Base-by-base conservation (phyloP, 2,329 filamentous ascomycete genomes). In the Bisporella sp. region DNA sequence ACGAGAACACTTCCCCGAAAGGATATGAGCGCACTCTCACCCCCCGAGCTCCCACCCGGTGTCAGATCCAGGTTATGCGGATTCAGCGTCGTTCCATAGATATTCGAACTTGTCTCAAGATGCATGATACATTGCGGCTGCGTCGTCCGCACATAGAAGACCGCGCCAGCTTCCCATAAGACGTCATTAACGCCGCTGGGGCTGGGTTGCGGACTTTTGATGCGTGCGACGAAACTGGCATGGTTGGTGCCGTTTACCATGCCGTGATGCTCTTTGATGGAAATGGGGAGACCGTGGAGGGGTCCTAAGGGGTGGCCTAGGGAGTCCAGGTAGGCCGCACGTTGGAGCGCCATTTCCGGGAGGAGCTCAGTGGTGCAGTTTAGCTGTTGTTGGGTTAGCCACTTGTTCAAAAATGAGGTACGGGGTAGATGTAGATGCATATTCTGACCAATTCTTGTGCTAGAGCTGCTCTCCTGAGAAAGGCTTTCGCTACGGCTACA, bases 11-110 rank as follows among this genome's bases (percentile, higher is more conserved):
- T 59, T 11, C 54, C 60, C 29, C 73, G 70, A 68, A 84, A 73
- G 4, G 73, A 75, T 30, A 84, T 60, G 11, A 84, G 65, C 0
- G 76, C 78, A 0, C 74, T 80, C 62, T 85, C 82, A 9, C 83
- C 83, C 11, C 83, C 83, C 1, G 77, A 78, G 8, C 73, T 77
- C 4, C 83, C 83, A 11, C 83, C 83, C 1, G 77, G 74, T 0
- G 79, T 80, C 28, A 79, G 66, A 28, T 71, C 66, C 6, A 74
- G 68, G 51, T 82, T 83, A 30, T 73, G 66, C 0, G 83, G 81
- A 58, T 85, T 85, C 33, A 83, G 64, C 5, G 51, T 58, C 1
- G 1, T 74, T 31, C 52, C 47, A 46, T 52, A 55, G 2, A 54
- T n/a, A 46, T 49, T 51, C 13, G 37, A 54, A 21, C 53, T 52